Conservation (phyloP, 495 filamentous ascomycete genomes). For the Sporormia fimetaria region DNA sequence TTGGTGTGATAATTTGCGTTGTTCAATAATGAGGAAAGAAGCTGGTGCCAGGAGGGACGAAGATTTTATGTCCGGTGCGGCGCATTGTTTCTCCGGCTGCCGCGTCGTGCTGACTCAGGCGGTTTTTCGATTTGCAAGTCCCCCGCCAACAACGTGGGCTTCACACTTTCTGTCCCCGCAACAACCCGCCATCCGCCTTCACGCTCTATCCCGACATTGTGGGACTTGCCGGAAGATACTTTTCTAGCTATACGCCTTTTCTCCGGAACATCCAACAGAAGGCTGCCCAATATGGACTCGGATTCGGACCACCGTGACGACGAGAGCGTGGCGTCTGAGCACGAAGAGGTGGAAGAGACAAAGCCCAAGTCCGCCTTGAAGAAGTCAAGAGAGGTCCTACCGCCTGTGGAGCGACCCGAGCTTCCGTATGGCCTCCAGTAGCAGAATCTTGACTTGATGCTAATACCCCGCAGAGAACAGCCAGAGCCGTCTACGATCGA, state of each 20-base stretch:
- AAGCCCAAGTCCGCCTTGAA: constrained; percentile 59
- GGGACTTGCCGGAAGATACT: no score
- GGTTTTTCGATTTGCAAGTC: constrained; percentile 9
- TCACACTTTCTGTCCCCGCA: neutral
- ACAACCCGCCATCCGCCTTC: neutral
- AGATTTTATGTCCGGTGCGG: constrained; percentile 13
- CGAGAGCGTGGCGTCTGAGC: constrained; percentile 25
- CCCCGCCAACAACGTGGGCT: neutral
- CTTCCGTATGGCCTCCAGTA: constrained; percentile 25
- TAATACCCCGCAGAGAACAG: constrained; percentile 38
- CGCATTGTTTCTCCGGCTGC: constrained; percentile 13
- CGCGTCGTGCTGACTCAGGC: constrained; percentile 19
- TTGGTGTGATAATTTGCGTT: constrained; percentile 28
- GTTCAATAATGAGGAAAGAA: constrained; percentile 35
- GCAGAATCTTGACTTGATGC: neutral
- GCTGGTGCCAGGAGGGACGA: neutral
- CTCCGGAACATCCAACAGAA: neutral
- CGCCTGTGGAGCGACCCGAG: constrained; percentile 55
- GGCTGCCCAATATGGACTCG: constrained; percentile 25
- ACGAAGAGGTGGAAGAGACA: constrained; percentile 30
- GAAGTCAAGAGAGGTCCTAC: constrained; percentile 44
- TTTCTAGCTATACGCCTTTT: neutral
- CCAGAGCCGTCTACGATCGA: constrained; percentile 81
- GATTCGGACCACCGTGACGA: constrained; percentile 30
- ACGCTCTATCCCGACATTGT: neutral